A percentile compares a stretch with the other conserved stretches of the same genome.
phyloP scores from a whole-genome alignment of 108 stramenopile genomes.

The Mediolabrus comicus region DNA sequence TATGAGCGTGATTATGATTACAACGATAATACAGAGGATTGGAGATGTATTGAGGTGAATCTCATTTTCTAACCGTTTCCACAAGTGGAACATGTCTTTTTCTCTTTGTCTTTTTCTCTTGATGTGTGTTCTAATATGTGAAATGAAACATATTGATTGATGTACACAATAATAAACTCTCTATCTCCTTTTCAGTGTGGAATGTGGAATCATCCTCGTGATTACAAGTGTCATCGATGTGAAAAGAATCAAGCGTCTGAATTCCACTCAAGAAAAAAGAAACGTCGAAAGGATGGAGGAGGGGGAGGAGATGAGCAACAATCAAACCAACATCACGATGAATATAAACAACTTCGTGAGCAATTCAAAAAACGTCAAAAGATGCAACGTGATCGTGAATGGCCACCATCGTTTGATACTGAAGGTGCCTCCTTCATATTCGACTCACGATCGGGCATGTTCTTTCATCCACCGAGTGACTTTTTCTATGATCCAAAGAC shows the following conservation, averaged over 20 bases:
- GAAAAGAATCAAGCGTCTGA: slow-evolving; percentile 1
- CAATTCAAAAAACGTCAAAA: slow-evolving; percentile 1
- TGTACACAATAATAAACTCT: background rate
- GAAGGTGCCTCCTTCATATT: slow-evolving; percentile 71
- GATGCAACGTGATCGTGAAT: slow-evolving; percentile 32
- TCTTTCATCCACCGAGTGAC: slow-evolving; percentile 71
- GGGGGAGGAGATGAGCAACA: background rate
- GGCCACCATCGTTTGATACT: slow-evolving; percentile 78
- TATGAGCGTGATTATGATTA: background rate
- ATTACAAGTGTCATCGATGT: slow-evolving; percentile 31
- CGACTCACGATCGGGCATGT: slow-evolving; percentile 76
- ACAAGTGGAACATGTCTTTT: background rate
- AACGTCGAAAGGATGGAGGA: slow-evolving; percentile 1
- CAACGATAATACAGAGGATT: background rate
- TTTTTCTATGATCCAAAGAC: slow-evolving; percentile 88
- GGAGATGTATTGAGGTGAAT: slow-evolving; percentile 45
- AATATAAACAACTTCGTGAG: slow-evolving; percentile 14
- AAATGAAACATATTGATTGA: background rate
- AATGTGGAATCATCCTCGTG: slow-evolving; percentile 10
- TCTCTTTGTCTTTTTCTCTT: background rate
- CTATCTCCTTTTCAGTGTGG: slow-evolving; percentile 21
- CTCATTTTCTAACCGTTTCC: background rate
- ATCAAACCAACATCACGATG: background rate
- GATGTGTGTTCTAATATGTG: background rate
- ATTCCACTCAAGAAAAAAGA: background rate